phyloP scores from a whole-genome alignment of 2,329 filamentous ascomycete genomes.

The Xylaria sp. region DNA sequence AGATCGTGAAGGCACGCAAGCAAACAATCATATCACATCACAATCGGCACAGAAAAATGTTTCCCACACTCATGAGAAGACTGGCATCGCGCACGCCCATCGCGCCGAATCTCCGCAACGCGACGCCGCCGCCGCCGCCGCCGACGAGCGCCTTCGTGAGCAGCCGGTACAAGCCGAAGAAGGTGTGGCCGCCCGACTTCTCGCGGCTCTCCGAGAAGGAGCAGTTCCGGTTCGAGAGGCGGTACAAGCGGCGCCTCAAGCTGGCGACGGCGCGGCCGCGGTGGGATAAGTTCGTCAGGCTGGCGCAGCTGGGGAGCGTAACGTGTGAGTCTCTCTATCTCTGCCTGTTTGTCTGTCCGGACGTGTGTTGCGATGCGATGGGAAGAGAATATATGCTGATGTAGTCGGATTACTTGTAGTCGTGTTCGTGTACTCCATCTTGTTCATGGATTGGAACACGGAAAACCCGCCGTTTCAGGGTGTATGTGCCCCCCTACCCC shows the following conservation, averaged over 20 bases:
- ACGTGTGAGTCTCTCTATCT: slow-evolving; percentile 58
- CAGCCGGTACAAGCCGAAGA: slow-evolving; percentile 73
- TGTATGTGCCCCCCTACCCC: slow-evolving; percentile 51
- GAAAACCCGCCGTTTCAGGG: slow-evolving; percentile 62
- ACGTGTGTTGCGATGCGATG: neutral
- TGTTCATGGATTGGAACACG: slow-evolving; percentile 70
- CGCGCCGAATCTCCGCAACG: slow-evolving; percentile 41
- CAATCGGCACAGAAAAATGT: slow-evolving; percentile 51
- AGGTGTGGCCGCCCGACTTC: slow-evolving; percentile 83
- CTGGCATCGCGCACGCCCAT: slow-evolving; percentile 49
- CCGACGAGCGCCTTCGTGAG: slow-evolving; percentile 54
- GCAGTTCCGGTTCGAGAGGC: slow-evolving; percentile 81
- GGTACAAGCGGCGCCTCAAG: slow-evolving; percentile 75
- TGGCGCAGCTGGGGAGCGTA: slow-evolving; percentile 71
- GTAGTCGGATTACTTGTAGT: slow-evolving; percentile 50
- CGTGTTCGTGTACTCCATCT: slow-evolving; percentile 65
- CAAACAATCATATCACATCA: slow-evolving; percentile 3
- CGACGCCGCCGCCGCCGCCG: slow-evolving; percentile 34
- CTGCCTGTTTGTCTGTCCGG: too few species aligned
- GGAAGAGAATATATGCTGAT: slow-evolving; percentile 15
- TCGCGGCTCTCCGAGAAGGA: slow-evolving; percentile 74
- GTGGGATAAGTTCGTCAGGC: slow-evolving; percentile 59
- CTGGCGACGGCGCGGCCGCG: slow-evolving; percentile 49
- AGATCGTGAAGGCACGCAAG: neutral
- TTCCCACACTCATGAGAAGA: slow-evolving; percentile 59